These are phyloP conservation scores for Paramecium sonneborni DNA, from an alignment of 73 alveolate species.

Conservation along the genomic window DNA sequence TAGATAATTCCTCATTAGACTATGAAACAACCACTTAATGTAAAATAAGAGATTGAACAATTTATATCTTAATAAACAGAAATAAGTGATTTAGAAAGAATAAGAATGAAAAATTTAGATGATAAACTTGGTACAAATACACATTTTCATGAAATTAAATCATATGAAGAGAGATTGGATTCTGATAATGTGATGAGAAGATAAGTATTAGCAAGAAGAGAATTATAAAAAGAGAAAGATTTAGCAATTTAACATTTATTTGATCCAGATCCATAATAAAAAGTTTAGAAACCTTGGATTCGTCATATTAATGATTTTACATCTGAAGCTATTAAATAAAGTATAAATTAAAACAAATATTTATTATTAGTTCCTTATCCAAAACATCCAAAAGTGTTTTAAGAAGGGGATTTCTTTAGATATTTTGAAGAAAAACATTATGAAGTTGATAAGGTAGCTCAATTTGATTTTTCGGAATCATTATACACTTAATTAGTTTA, in stretches of 20 bases:
- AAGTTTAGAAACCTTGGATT: constrained; percentile 37
- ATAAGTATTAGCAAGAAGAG: constrained; percentile 41
- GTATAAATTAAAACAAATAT: neutral
- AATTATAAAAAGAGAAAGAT: constrained; percentile 24
- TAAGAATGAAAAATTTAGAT: constrained; percentile 60
- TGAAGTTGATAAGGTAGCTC: neutral
- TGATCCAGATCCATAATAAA: constrained; percentile 44
- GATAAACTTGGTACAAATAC: constrained; percentile 60
- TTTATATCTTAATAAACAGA: neutral
- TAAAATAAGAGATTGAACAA: constrained; percentile 44
- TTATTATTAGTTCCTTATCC: neutral
- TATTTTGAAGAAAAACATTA: constrained; percentile 14
- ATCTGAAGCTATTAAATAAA: neutral
- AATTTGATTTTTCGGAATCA: neutral
- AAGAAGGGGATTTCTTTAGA: constrained; percentile 41
- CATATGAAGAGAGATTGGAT: constrained; percentile 62
- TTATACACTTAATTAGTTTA: neutral
- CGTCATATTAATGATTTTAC: constrained; percentile 12
- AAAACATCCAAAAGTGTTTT: neutral
- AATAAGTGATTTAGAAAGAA: constrained; percentile 53
- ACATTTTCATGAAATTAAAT: constrained; percentile 51
- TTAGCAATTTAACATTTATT: neutral
- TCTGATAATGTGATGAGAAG: constrained; percentile 64
- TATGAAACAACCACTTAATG: neutral
- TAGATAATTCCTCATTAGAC: neutral